Percentiles rank a stretch among this genome's conserved stretches.
These are phyloP conservation scores for Tillandsia leiboldiana DNA, from an alignment of 176 grass and related monocot genomes.

Conservation along the genomic window DNA sequence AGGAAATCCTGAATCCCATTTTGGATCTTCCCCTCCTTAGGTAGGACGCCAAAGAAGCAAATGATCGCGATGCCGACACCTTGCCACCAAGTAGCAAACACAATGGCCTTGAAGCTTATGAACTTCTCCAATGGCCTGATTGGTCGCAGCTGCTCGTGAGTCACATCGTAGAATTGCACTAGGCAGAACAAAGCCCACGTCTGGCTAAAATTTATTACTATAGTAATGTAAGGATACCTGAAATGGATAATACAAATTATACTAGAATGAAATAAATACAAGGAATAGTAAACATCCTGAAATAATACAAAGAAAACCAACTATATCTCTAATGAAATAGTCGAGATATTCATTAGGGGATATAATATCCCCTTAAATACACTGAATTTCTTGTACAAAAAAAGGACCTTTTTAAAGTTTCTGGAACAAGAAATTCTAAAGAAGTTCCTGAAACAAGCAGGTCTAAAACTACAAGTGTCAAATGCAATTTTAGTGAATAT, in stretches of 20 bases:
- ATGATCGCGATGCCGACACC: constrained; percentile 67
- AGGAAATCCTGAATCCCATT: constrained; percentile 77
- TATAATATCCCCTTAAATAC: not conserved
- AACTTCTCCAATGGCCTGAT: constrained; percentile 86
- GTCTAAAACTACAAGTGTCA: no score
- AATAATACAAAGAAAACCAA: no score
- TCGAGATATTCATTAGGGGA: not conserved
- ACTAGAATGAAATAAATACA: not conserved
- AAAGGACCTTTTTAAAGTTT: no score
- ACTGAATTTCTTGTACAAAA: no score
- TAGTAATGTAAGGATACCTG: constrained; percentile 77
- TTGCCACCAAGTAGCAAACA: constrained; percentile 98
- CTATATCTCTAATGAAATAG: not conserved
- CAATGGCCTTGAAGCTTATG: constrained; percentile 98
- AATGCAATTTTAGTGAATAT: no score
- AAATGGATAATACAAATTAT: constrained; percentile 10
- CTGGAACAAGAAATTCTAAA: no score
- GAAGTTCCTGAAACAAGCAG: no score
- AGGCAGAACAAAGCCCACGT: constrained; percentile 91
- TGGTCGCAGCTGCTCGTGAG: constrained; percentile 48
- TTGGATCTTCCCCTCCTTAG: constrained; percentile 53
- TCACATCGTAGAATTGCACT: constrained; percentile 77
- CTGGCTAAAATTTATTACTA: constrained; percentile 92
- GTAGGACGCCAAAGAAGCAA: constrained; percentile 58
- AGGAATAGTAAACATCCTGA: not conserved